Evolutionary conservation across 2,329 filamentous ascomycete genomes (phyloP).

Genomic region (Moelleriella libera): DNA sequence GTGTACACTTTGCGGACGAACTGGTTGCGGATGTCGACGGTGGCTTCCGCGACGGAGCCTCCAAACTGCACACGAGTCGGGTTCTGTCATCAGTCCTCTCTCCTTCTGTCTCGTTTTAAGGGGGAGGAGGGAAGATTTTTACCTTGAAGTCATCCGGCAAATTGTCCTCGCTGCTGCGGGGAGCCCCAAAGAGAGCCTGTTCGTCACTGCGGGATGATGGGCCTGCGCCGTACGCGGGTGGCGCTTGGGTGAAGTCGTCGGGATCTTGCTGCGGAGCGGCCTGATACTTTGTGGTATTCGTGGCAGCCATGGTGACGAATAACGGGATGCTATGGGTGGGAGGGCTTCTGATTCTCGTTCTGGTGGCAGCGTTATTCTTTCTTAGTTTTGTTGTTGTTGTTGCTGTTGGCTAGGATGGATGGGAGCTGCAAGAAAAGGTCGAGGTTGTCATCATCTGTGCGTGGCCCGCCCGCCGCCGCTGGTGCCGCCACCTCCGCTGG

Average conservation of each 20-base stretch:
- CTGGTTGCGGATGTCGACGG: constrained; percentile 89
- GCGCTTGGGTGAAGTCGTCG: constrained; percentile 65
- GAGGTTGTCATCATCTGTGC: background rate
- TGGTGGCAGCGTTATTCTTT: too few species aligned
- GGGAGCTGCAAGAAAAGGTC: background rate
- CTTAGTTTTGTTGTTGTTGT: background rate
- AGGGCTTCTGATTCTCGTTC: too few species aligned
- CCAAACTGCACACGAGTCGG: constrained; percentile 49
- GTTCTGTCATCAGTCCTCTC: background rate
- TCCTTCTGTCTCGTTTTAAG: background rate
- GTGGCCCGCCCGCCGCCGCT: too few species aligned
- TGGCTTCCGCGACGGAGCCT: constrained; percentile 83
- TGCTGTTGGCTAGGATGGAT: background rate
- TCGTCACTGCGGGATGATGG: constrained; percentile 39
- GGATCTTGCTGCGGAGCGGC: constrained; percentile 78
- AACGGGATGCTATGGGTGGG: background rate
- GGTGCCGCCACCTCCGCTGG: too few species aligned
- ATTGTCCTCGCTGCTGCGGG: constrained; percentile 76
- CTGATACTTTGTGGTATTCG: constrained; percentile 62
- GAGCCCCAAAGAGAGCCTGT: constrained; percentile 49
- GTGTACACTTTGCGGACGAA: constrained; percentile 97
- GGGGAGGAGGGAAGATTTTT: constrained; percentile 1
- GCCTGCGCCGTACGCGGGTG: constrained; percentile 59
- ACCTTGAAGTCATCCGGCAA: constrained; percentile 96
- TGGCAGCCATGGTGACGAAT: constrained; percentile 40